Conservation (phyloP, 768 basidiomycete species). For the Russula griseocarnosa region DNA sequence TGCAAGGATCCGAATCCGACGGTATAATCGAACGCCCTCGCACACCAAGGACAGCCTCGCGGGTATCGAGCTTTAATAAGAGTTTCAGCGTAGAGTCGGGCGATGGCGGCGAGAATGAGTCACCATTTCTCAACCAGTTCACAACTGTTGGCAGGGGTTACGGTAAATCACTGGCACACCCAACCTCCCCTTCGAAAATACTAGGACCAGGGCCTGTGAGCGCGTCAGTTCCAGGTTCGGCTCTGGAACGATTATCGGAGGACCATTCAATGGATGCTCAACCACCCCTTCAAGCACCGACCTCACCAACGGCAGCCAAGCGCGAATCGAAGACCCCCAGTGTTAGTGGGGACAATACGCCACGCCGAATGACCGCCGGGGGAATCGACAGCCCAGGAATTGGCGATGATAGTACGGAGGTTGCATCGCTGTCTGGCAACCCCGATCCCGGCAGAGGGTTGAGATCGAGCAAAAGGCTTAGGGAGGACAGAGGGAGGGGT, state of each 20-base stretch:
- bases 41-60: conserved; percentile 19
- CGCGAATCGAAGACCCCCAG: neutral
- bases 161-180: conserved; percentile 10
- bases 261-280: neutral
- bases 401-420: neutral
- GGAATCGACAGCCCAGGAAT: neutral
- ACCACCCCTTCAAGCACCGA: conserved; percentile 2
- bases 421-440: neutral
- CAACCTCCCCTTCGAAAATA: conserved; percentile 14
- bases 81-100: conserved; percentile 15
- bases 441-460: neutral
- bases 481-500: conserved; percentile 1
- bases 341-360: neutral
- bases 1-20: conserved; percentile 21
- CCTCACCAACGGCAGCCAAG: conserved; percentile 17
- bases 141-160: conserved; percentile 17
- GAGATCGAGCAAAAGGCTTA: conserved; percentile 18
- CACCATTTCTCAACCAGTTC: conserved; percentile 18
- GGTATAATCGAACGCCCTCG: conserved; percentile 14
- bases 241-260: neutral
- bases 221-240: neutral
- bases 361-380: neutral
- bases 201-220: neutral
- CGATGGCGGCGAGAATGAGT: conserved; percentile 12
- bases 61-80: conserved; percentile 23